Percentiles rank a stretch among this genome's conserved stretches.
Evolutionary conservation across 345 rosid genomes (phyloP).

Genomic region (Rubroshorea leprosula): DNA sequence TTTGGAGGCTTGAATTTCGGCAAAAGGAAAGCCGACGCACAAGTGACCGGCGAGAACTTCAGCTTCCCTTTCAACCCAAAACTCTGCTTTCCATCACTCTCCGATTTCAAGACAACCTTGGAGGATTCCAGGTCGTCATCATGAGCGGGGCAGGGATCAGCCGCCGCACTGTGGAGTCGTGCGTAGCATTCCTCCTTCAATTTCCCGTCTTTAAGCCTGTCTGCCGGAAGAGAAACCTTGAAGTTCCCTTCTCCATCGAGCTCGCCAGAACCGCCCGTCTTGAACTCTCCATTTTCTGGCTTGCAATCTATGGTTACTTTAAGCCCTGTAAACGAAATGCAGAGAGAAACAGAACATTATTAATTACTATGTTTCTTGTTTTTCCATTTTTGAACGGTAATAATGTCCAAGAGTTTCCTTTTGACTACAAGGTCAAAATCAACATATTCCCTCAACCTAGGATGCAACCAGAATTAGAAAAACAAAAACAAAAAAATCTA

Average conservation of each 20-base stretch:
- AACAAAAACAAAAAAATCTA: too few species aligned
- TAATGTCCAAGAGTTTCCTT: too few species aligned
- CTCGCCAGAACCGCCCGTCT: conserved; percentile 47
- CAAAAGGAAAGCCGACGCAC: conserved; percentile 56
- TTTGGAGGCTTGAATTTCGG: conserved; percentile 32
- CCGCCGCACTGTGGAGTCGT: conserved; percentile 63
- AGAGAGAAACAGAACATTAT: too few species aligned
- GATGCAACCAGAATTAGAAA: too few species aligned
- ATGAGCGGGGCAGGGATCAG: conserved; percentile 55
- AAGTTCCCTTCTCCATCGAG: conserved; percentile 64
- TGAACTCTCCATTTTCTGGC: conserved; percentile 42
- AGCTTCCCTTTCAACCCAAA: conserved; percentile 56
- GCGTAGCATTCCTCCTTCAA: conserved; percentile 78
- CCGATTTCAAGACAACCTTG: conserved; percentile 46
- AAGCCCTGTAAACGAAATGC: conserved; percentile 63
- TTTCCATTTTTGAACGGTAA: too few species aligned
- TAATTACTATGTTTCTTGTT: too few species aligned
- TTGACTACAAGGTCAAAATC: too few species aligned
- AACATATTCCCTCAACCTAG: too few species aligned
- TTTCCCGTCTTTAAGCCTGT: conserved; percentile 44
- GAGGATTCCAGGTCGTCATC: conserved; percentile 45
- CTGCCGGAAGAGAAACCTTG: conserved; percentile 43
- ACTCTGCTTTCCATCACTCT: conserved; percentile 33
- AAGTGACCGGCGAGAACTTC: conserved; percentile 49
- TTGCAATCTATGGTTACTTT: conserved; percentile 68